Evolutionary conservation across 2,329 filamentous ascomycete species (phyloP).

Genomic region (Beauveria pseudobassiana): DNA sequence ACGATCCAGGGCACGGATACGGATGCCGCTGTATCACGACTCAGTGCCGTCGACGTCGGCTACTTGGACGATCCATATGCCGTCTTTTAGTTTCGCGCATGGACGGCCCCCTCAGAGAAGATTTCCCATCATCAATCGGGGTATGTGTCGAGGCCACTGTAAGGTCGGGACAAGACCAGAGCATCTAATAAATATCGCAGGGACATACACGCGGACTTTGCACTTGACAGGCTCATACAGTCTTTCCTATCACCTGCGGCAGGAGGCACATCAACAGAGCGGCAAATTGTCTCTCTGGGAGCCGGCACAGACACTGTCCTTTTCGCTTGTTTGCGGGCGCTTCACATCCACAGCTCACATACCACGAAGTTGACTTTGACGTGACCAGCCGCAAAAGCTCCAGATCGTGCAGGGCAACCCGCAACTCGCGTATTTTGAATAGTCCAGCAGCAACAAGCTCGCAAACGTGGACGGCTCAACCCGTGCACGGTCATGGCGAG

Average conservation of each 20-base stretch:
- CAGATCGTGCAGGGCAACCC: slow-evolving; percentile 41
- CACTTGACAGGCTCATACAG: slow-evolving; percentile 70
- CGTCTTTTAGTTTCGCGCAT: slow-evolving; percentile 52
- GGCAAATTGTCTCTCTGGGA: slow-evolving; percentile 85
- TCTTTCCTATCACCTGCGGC: slow-evolving; percentile 52
- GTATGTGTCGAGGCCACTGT: slow-evolving; percentile 37
- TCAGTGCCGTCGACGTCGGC: slow-evolving; percentile 80
- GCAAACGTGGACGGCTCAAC: slow-evolving; percentile 35
- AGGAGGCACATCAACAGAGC: slow-evolving; percentile 24
- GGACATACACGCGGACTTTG: slow-evolving; percentile 88
- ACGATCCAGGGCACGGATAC: slow-evolving; percentile 84
- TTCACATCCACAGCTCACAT: slow-evolving; percentile 44
- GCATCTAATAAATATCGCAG: slow-evolving; percentile 34
- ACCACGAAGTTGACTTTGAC: slow-evolving; percentile 91
- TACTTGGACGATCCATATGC: slow-evolving; percentile 83
- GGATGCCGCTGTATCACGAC: slow-evolving; percentile 79
- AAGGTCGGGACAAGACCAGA: background rate
- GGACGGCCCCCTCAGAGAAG: slow-evolving; percentile 50
- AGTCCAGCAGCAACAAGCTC: slow-evolving; percentile 23
- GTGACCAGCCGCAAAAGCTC: slow-evolving; percentile 64
- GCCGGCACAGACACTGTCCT: slow-evolving; percentile 87
- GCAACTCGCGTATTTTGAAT: slow-evolving; percentile 31
- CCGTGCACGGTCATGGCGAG: slow-evolving; percentile 31
- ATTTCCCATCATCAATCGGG: slow-evolving; percentile 89
- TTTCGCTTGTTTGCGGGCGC: slow-evolving; percentile 61